Percentiles rank a stretch among this genome's conserved stretches.
Evolutionary conservation across 108 stramenopile genomes (phyloP).

Genomic region (Nannochloropsis gaditana): DNA sequence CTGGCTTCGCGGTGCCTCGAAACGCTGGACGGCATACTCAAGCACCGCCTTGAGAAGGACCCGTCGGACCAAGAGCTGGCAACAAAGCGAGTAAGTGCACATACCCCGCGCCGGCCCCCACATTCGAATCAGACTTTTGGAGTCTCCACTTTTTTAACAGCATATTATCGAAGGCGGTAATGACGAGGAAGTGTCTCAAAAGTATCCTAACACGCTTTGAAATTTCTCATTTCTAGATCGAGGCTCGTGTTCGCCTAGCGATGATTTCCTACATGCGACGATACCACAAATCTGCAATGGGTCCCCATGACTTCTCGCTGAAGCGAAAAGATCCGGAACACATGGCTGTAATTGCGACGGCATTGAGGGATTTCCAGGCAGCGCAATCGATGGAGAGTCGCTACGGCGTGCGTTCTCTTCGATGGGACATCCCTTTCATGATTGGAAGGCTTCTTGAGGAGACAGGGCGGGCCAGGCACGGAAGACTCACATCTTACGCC

Average conservation of each 20-base stretch:
- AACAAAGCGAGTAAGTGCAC: constrained; percentile 1
- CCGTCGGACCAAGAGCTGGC: constrained; percentile 1
- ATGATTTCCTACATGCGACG: constrained; percentile 11
- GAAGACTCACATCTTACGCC: not conserved
- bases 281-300: not conserved
- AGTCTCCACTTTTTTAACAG: too few species aligned
- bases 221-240: not conserved
- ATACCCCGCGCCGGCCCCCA: not conserved
- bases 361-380: not conserved
- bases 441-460: not conserved
- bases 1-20: not conserved
- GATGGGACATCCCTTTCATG: constrained; percentile 4
- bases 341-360: not conserved
- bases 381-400: not conserved
- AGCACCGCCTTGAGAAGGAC: not conserved
- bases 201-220: too few species aligned
- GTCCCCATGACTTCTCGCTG: not conserved
- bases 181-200: too few species aligned
- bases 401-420: not conserved
- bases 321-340: not conserved
- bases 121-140: too few species aligned
- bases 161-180: too few species aligned
- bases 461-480: not conserved
- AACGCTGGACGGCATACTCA: not conserved
- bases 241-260: constrained; percentile 15